Evolutionary conservation across 1,284 basidiomycete species (phyloP), one percentile per base, ranked within the genome.

Genomic region (Abortiporus biennis): DNA sequence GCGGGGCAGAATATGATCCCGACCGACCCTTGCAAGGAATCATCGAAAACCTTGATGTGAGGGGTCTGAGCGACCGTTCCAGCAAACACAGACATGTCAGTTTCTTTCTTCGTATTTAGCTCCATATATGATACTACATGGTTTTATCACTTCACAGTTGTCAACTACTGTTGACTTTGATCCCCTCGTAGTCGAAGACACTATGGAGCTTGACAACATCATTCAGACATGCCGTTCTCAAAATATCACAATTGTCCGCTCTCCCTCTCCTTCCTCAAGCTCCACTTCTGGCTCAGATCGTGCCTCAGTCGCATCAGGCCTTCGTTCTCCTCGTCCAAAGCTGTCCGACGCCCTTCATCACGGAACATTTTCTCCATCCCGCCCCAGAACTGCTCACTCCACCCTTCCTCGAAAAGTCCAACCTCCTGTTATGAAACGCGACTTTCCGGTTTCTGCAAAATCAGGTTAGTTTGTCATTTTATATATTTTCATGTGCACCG

Each of bases 1-100:
- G 80, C 54, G 84, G 79, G 20, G 83, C 80, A 32, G 90, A 93
- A 57, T 93, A 88, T 52, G 90, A 93, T 57, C 89, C 90, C 1
- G 90, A 93, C 38, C 69, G 91, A 32, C 85, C 85, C 12, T 60
- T 93, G 19, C 78, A 85, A 46, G 76, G 79, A 29, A 84, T 88
- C 57, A 74, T 87, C 42, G 76, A 74, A 23, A 75, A 76, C 39
- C 74, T 74, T n/a, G 32, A n/a, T 20, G 21, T 33, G 16, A 43
- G 35, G 24, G n/a, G 35, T 4, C 6, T 5, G 12, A 22, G 35
- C 13, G 24, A 21, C 12, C 6, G 12, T 15, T 6, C 24, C 35
- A 16, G 35, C 35, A 12, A 36, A n/a, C n/a, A n/a, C n/a, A n/a
- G n/a, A n/a, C n/a, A n/a, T n/a, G n/a, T n/a, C n/a, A 20, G 66